Evolutionary conservation across 768 basidiomycete species (phyloP).

Genomic region (Strobilomyces echinocephalus): DNA sequence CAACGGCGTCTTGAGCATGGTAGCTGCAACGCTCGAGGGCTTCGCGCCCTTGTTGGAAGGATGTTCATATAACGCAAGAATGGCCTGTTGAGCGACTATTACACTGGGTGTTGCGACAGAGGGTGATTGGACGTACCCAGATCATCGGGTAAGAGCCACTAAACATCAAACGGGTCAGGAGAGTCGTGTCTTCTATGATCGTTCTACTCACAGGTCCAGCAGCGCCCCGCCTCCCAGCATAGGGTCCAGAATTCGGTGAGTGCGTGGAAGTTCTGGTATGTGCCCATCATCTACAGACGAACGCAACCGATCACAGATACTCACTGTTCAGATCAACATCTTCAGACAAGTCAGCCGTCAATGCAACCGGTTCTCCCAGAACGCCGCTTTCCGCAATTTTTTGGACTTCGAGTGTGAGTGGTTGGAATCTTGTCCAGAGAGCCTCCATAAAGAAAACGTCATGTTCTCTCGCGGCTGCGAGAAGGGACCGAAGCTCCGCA

Average conservation of each 20-base stretch:
- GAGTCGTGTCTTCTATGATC: neutral
- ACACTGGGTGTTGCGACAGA: slow-evolving; percentile 1
- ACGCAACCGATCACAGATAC: slow-evolving; percentile 1
- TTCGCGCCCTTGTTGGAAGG: slow-evolving; percentile 57
- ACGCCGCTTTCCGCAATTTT: slow-evolving; percentile 54
- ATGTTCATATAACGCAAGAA: slow-evolving; percentile 75
- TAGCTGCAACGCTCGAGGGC: slow-evolving; percentile 58
- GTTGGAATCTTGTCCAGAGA: slow-evolving; percentile 83
- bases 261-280: slow-evolving; percentile 53
- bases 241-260: slow-evolving; percentile 76
- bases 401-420: slow-evolving; percentile 61
- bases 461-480: slow-evolving; percentile 69
- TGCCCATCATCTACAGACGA: neutral
- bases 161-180: slow-evolving; percentile 4
- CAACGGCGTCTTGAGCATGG: slow-evolving; percentile 72
- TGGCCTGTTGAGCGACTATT: slow-evolving; percentile 47
- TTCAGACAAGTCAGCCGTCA: slow-evolving; percentile 74
- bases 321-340: slow-evolving; percentile 64
- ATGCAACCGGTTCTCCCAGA: slow-evolving; percentile 61
- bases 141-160: slow-evolving; percentile 81
- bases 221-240: slow-evolving; percentile 76
- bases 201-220: slow-evolving; percentile 65
- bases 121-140: slow-evolving; percentile 47
- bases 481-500: slow-evolving; percentile 68
- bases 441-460: slow-evolving; percentile 91